Percentiles rank a stretch among this genome's conserved stretches.
These are phyloP conservation scores for Torulaspora quercuum DNA, from an alignment of 805 yeast species.

Conservation along the genomic window DNA sequence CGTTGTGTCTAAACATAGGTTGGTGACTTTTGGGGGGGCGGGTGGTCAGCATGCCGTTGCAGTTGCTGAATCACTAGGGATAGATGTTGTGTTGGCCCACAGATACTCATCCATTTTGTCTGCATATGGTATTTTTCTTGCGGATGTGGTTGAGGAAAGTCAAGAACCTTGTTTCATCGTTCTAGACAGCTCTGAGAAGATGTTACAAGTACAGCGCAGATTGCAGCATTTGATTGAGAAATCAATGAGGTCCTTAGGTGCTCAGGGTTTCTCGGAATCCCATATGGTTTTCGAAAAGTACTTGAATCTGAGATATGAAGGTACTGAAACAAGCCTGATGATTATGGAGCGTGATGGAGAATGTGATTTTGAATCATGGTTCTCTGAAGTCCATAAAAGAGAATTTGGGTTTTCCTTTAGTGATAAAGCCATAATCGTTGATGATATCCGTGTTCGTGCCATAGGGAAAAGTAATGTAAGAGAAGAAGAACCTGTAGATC, in stretches of 20 bases:
- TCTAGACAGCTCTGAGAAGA: conserved; percentile 35
- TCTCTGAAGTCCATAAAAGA: conserved; percentile 53
- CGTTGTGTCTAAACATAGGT: conserved; percentile 57
- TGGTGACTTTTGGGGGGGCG: conserved; percentile 89
- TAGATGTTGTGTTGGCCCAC: conserved; percentile 66
- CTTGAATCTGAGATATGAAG: conserved; percentile 76
- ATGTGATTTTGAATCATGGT: conserved; percentile 40
- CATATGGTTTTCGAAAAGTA: conserved; percentile 57
- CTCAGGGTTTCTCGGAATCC: conserved; percentile 52
- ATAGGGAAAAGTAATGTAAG: conserved; percentile 56
- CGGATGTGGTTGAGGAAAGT: conserved; percentile 78
- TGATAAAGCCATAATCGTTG: conserved; percentile 57
- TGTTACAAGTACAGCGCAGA: conserved; percentile 41
- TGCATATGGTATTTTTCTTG: conserved; percentile 84
- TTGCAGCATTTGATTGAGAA: conserved; percentile 44
- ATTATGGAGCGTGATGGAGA: conserved; percentile 38
- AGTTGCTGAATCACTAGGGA: conserved; percentile 69
- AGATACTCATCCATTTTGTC: conserved; percentile 79
- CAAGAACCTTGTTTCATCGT: conserved; percentile 65
- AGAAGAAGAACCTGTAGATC: conserved; percentile 45
- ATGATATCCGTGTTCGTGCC: conserved; percentile 71
- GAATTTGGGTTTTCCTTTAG: conserved; percentile 71
- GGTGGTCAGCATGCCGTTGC: conserved; percentile 89
- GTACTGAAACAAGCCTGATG: conserved; percentile 87
- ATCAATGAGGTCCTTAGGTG: conserved; percentile 41